These are phyloP conservation scores for Eimeria acervulina DNA, from an alignment of 169 alveolate genomes.

Conservation along the genomic window DNA sequence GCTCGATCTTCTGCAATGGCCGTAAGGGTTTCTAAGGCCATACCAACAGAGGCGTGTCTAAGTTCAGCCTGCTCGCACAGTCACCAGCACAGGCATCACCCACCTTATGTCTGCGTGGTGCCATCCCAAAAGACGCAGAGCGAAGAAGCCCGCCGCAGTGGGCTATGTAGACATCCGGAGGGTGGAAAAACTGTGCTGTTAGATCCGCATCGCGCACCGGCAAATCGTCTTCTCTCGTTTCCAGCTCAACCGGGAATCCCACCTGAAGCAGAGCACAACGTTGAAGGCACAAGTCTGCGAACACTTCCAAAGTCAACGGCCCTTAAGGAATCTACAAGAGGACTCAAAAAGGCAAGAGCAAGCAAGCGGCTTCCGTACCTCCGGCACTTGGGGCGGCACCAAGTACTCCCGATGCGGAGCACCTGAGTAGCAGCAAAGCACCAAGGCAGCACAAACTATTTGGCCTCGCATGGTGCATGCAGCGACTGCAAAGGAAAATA, in stretches of 20 bases:
- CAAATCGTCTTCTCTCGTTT: background rate
- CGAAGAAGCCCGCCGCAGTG: background rate
- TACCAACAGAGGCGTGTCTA: background rate
- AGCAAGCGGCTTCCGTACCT: background rate
- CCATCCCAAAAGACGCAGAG: background rate
- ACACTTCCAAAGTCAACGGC: background rate
- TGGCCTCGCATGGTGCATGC: background rate
- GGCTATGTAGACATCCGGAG: background rate
- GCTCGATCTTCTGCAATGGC: background rate
- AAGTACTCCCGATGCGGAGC: no score
- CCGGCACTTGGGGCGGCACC: background rate
- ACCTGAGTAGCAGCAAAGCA: background rate
- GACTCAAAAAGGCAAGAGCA: background rate
- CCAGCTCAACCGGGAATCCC: background rate
- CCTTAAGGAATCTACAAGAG: background rate
- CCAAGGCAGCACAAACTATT: background rate
- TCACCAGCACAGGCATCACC: background rate
- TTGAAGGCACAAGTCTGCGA: background rate
- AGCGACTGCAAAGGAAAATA: background rate
- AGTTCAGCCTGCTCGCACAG: background rate
- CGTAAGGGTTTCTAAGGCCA: background rate
- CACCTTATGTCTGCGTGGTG: background rate
- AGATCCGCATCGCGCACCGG: background rate
- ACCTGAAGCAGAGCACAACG: constrained; percentile 8
- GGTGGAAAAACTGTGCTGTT: background rate